These are phyloP conservation scores for Sarcocystis neurona DNA, from an alignment of 169 alveolate genomes.

Conservation along the genomic window DNA sequence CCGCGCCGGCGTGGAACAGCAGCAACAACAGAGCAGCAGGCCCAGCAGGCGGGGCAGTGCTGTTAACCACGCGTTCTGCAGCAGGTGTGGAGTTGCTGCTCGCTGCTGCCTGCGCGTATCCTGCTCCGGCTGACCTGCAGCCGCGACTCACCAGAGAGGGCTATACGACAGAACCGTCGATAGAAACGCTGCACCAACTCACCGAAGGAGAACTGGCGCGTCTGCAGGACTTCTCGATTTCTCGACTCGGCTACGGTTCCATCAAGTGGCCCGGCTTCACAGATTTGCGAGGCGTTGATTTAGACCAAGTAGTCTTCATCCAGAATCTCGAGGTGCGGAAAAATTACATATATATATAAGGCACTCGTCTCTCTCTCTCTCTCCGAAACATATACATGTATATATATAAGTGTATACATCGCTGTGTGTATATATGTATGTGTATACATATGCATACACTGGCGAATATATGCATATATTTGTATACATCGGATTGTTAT, in stretches of 20 bases:
- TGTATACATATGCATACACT: no score
- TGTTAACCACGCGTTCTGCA: slow-evolving; percentile 7
- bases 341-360: neutral
- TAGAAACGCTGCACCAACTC: slow-evolving; percentile 73
- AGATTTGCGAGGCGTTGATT: slow-evolving; percentile 77
- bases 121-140: slow-evolving; percentile 45
- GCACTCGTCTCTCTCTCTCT: no score
- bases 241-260: slow-evolving; percentile 77
- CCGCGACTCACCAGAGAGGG: slow-evolving; percentile 76
- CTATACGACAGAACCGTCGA: slow-evolving; percentile 76
- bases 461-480: no score
- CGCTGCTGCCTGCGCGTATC: neutral
- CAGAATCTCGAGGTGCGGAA: slow-evolving; percentile 46
- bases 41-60: slow-evolving; percentile 47
- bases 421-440: neutral
- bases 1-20: neutral
- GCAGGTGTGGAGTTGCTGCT: slow-evolving; percentile 6
- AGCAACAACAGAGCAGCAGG: neutral
- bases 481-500: no score
- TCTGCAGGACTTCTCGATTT: slow-evolving; percentile 76
- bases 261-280: slow-evolving; percentile 82
- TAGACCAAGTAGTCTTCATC: slow-evolving; percentile 75
- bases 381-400: no score
- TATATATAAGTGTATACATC: no score
- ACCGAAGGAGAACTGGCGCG: slow-evolving; percentile 76